A percentile compares a stretch with the other conserved stretches of the same genome.
phyloP scores from a whole-genome alignment of 2,329 filamentous ascomycete genomes.

The Diplodia seriata region DNA sequence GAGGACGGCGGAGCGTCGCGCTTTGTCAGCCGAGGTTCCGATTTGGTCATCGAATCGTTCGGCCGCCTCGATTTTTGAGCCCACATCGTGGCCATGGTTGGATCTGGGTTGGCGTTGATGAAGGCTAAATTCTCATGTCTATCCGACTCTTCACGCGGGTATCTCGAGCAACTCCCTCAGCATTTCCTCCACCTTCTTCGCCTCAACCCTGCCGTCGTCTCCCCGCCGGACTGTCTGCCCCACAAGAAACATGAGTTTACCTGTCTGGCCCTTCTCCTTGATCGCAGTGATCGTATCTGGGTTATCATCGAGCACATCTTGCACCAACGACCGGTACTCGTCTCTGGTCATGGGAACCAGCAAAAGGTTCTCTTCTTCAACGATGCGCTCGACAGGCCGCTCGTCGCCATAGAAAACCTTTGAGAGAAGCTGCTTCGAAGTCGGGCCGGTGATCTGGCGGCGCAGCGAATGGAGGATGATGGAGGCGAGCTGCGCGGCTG shows the following conservation, averaged over 20 bases:
- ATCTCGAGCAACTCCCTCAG: conserved; percentile 56
- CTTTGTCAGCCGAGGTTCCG: conserved; percentile 14
- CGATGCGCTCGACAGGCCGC: conserved; percentile 58
- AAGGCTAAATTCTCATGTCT: background rate
- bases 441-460: conserved; percentile 59
- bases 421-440: conserved; percentile 66
- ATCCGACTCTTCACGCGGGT: background rate
- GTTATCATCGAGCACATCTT: conserved; percentile 61
- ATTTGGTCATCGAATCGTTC: no score
- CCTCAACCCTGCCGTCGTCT: conserved; percentile 67
- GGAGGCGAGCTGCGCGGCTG: conserved; percentile 50
- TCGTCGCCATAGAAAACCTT: conserved; percentile 61
- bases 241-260: conserved; percentile 73
- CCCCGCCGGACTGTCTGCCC: conserved; percentile 71
- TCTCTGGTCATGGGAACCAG: conserved; percentile 62
- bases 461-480: conserved; percentile 51
- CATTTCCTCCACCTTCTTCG: conserved; percentile 62
- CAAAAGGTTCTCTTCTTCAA: conserved; percentile 63
- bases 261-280: conserved; percentile 61
- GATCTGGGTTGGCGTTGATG: no score
- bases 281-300: conserved; percentile 66
- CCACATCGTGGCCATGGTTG: no score
- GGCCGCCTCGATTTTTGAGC: no score
- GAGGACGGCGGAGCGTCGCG: background rate
- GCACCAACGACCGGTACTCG: conserved; percentile 64